Evolutionary conservation across 2,329 filamentous ascomycete genomes (phyloP).

Genomic region (Aphanocladium album): DNA sequence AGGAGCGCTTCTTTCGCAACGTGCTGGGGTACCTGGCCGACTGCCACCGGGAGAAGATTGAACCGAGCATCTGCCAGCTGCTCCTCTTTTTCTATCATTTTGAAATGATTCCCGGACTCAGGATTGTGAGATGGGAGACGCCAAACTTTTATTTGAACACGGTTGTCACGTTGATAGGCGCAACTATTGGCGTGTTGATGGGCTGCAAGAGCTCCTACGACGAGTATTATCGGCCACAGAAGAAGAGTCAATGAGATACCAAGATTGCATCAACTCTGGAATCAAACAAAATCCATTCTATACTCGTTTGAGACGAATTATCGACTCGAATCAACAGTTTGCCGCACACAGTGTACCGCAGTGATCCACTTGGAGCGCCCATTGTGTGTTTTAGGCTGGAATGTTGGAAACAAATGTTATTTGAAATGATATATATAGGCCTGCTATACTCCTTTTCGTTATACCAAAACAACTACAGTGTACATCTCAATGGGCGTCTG

Average conservation of each 20-base stretch:
- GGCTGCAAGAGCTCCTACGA: conserved; percentile 14
- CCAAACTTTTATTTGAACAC: conserved; percentile 13
- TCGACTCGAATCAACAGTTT: too few species aligned
- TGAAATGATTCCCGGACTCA: conserved; percentile 16
- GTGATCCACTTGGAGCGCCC: too few species aligned
- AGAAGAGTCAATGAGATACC: conserved; percentile 2
- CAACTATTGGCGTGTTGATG: conserved; percentile 11
- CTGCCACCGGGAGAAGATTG: conserved; percentile 13
- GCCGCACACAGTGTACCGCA: too few species aligned
- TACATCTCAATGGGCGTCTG: too few species aligned
- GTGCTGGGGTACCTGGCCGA: conserved; percentile 20
- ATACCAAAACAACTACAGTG: too few species aligned
- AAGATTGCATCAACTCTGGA: too few species aligned
- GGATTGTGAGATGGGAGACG: conserved; percentile 1
- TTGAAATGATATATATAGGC: too few species aligned
- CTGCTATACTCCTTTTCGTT: too few species aligned
- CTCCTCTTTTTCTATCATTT: conserved; percentile 18
- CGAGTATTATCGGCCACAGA: conserved; percentile 13
- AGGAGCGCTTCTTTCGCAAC: conserved; percentile 22
- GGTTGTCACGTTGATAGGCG: conserved; percentile 12
- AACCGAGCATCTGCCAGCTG: conserved; percentile 19
- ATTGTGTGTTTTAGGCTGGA: too few species aligned
- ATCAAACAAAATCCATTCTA: too few species aligned
- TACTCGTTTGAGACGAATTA: too few species aligned
- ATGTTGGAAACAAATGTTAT: too few species aligned